A percentile compares a stretch with the other conserved stretches of the same genome.
These are phyloP conservation scores for Irpex sp. DNA, from an alignment of 1,284 basidiomycete species.

Conservation along the genomic window DNA sequence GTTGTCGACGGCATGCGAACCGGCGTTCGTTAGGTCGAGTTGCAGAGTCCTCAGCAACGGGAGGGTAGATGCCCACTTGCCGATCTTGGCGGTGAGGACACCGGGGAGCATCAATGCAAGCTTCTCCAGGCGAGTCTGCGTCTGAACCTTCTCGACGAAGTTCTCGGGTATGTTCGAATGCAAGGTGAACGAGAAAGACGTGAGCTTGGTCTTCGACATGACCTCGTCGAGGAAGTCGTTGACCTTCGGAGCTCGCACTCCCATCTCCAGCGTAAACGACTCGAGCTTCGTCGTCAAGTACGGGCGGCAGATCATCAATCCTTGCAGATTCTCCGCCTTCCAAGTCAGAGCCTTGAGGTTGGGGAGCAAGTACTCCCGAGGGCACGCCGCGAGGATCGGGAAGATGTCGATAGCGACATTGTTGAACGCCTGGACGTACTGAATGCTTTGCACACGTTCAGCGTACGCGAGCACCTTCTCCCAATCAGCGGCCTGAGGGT, in stretches of 20 bases:
- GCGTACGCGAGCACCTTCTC: slow-evolving; percentile 57
- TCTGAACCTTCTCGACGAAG: slow-evolving; percentile 59
- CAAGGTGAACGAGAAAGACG: slow-evolving; percentile 64
- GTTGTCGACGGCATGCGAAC: slow-evolving; percentile 63
- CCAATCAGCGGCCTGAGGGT: slow-evolving; percentile 66
- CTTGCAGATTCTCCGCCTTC: slow-evolving; percentile 63
- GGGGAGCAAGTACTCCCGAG: slow-evolving; percentile 61
- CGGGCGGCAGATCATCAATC: slow-evolving; percentile 56
- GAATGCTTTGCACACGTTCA: slow-evolving; percentile 59
- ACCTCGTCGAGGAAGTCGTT: slow-evolving; percentile 58
- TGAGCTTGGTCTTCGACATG: slow-evolving; percentile 55
- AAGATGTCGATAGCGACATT: slow-evolving; percentile 63
- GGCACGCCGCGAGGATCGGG: slow-evolving; percentile 58
- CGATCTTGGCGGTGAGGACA: slow-evolving; percentile 60
- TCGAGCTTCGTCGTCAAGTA: slow-evolving; percentile 64
- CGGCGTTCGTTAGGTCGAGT: slow-evolving; percentile 66
- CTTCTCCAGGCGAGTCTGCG: slow-evolving; percentile 57
- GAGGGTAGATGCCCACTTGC: slow-evolving; percentile 62
- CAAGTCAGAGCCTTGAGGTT: slow-evolving; percentile 64
- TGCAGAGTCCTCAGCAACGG: slow-evolving; percentile 57
- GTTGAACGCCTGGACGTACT: slow-evolving; percentile 64
- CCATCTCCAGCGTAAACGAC: slow-evolving; percentile 58
- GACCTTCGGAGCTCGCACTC: slow-evolving; percentile 51
- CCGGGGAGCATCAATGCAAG: slow-evolving; percentile 67
- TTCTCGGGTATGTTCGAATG: slow-evolving; percentile 64